Evolutionary conservation across 208 protist genomes (phyloP).

Genomic region (Wallacemonas sp.): DNA sequence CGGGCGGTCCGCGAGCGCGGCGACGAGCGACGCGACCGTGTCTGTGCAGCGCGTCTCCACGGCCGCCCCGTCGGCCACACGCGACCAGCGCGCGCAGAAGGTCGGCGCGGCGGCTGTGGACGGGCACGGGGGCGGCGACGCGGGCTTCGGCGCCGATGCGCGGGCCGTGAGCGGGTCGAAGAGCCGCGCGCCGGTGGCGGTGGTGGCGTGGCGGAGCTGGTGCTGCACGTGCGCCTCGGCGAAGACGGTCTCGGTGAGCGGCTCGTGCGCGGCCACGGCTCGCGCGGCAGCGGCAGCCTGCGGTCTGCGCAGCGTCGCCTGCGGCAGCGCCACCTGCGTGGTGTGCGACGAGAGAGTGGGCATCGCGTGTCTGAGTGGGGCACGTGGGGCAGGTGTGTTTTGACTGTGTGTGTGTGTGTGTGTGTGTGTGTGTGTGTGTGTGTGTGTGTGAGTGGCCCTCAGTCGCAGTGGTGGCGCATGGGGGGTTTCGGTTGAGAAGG

Average conservation of each 20-base stretch:
- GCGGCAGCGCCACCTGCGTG: no score
- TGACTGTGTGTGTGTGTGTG: no score
- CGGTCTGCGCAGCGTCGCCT: no score
- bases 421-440: no score
- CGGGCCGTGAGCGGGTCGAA: not conserved
- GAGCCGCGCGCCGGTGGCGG: not conserved
- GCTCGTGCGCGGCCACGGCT: not conserved
- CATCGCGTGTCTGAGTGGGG: no score
- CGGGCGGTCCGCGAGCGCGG: not conserved
- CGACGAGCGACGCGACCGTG: not conserved
- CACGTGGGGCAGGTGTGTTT: no score
- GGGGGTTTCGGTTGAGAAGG: no score
- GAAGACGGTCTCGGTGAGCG: not conserved
- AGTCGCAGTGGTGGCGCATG: no score
- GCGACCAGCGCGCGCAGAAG: conserved; percentile 3
- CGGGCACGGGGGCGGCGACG: not conserved
- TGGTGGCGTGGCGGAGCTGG: not conserved
- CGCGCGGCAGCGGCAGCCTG: not conserved
- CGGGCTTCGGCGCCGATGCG: not conserved
- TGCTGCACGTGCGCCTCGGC: not conserved
- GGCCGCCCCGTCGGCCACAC: not conserved
- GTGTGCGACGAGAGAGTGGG: no score
- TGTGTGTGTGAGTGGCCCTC: no score
- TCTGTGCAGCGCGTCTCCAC: not conserved
- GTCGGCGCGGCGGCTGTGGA: not conserved